Base-by-base conservation (phyloP, 2,329 filamentous ascomycete genomes). In the Aureobasidium sp. region DNA sequence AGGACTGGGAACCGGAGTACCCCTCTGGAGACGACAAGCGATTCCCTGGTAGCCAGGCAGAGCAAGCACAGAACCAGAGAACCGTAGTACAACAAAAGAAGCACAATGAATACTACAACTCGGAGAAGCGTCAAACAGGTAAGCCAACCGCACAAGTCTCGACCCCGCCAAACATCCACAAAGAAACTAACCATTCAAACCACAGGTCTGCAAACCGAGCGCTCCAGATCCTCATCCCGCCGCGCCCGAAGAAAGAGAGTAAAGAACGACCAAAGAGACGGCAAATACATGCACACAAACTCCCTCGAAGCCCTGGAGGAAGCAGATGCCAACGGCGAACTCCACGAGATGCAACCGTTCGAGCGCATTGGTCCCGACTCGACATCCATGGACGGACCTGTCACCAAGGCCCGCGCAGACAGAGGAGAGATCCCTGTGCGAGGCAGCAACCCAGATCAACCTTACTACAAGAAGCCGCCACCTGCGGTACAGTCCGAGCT, bases 381-480 rank as follows among this genome's bases (percentile, higher is more conserved):
- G 67, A 81, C 81, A 49, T 79, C 76, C 58, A 83, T 83, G 81
- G 77, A 81, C 64, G 81, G 81, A 1, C 81, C 81, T 5, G 81
- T 83, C 36, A 82, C 81, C 21, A 73, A 79, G 60, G 79, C 81
- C 14, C 72, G 80, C 45, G 80, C 80, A 41, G 75, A 78, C 75
- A 71, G 81, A 64, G 81, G 80, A 32, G 81, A 83, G 69, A 82
- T 83, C 61, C 81, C 81, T 4, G 75, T 82, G 72, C 73, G 81
- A 55, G 77, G 78, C 14, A 76, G 77, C 39, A 77, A 82, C 65
- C 79, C 79, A 9, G 76, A 80, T 58, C 77, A 82, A 67, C 76
- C 78, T 7, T 77, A 79, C 64, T 73, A 68, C 36, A 69, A 74
- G 67, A 29, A 62, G 30, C 68, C 65, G 29, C 68, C 69, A 36